A percentile compares a stretch with the other conserved stretches of the same genome.
Conservation (phyloP, 148 eudicot genomes). For the Euryodendron excelsum region DNA sequence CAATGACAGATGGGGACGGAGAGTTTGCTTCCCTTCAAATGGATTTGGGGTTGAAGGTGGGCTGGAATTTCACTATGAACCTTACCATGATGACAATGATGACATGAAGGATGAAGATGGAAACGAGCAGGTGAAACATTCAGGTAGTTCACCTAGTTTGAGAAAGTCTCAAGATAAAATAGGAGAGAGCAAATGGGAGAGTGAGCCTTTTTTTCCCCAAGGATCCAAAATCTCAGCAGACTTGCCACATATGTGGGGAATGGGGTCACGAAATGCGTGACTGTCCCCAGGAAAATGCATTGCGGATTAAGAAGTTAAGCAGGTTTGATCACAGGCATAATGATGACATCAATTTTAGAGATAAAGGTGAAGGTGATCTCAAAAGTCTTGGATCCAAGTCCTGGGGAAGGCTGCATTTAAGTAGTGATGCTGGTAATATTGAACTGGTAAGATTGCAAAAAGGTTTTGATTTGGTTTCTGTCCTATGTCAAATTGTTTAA, state of each 20-base stretch:
- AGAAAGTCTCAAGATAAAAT: slow-evolving; percentile 15
- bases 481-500: not conserved
- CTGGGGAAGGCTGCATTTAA: slow-evolving; percentile 2
- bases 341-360: not conserved
- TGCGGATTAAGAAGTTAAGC: slow-evolving; percentile 2
- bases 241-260: slow-evolving; percentile 25
- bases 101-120: slow-evolving; percentile 27
- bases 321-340: slow-evolving; percentile 9
- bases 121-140: not conserved
- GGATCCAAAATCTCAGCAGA: slow-evolving; percentile 13
- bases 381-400: slow-evolving; percentile 11
- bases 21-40: slow-evolving; percentile 22
- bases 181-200: slow-evolving; percentile 8
- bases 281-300: slow-evolving; percentile 18
- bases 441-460: slow-evolving; percentile 16
- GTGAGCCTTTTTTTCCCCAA: too few species aligned
- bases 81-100: slow-evolving; percentile 32
- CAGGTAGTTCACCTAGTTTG: slow-evolving; percentile 12
- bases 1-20: slow-evolving; percentile 44
- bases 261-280: slow-evolving; percentile 26
- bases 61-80: slow-evolving; percentile 45
- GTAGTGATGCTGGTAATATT: slow-evolving; percentile 23
- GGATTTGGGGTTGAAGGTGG: slow-evolving; percentile 25
- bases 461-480: not conserved
- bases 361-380: slow-evolving; percentile 9